A percentile compares a stretch with the other conserved stretches of the same genome.
These are phyloP conservation scores for Candida coquimbonensis DNA, from an alignment of 805 yeast genomes.

Conservation along the genomic window DNA sequence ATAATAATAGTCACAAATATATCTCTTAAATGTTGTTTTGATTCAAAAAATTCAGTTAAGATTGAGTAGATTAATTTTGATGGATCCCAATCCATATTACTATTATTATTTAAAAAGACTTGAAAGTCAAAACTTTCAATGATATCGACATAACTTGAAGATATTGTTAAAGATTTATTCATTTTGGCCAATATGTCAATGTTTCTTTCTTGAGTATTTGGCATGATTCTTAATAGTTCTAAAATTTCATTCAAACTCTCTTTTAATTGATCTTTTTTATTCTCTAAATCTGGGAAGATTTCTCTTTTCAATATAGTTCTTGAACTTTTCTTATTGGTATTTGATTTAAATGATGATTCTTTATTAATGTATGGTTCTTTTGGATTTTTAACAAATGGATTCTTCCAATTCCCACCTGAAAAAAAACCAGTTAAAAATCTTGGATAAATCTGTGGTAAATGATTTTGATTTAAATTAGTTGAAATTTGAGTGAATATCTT, in stretches of 20 bases:
- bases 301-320: constrained; percentile 46
- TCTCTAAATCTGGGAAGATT: constrained; percentile 33
- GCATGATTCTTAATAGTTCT: constrained; percentile 33
- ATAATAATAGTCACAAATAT: constrained; percentile 49
- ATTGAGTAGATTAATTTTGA: constrained; percentile 27
- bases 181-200: constrained; percentile 45
- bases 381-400: constrained; percentile 49
- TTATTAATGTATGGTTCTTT: constrained; percentile 21
- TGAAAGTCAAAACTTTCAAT: constrained; percentile 55
- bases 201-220: constrained; percentile 36
- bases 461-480: constrained; percentile 23
- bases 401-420: constrained; percentile 76
- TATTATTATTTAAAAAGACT: constrained; percentile 35
- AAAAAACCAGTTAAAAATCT: constrained; percentile 59
- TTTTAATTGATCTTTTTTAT: constrained; percentile 31
- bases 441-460: constrained; percentile 59
- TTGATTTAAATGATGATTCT: constrained; percentile 17
- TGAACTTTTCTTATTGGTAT: constrained; percentile 21
- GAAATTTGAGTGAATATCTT: constrained; percentile 25
- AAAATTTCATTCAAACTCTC: constrained; percentile 36
- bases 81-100: constrained; percentile 17
- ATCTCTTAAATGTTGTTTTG: constrained; percentile 68
- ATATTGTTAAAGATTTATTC: constrained; percentile 44
- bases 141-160: constrained; percentile 42
- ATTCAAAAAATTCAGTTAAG: constrained; percentile 63